Evolutionary conservation across 768 basidiomycete genomes (phyloP), one percentile per base, ranked within the genome.

Genomic region (Heimioporus sp.): DNA sequence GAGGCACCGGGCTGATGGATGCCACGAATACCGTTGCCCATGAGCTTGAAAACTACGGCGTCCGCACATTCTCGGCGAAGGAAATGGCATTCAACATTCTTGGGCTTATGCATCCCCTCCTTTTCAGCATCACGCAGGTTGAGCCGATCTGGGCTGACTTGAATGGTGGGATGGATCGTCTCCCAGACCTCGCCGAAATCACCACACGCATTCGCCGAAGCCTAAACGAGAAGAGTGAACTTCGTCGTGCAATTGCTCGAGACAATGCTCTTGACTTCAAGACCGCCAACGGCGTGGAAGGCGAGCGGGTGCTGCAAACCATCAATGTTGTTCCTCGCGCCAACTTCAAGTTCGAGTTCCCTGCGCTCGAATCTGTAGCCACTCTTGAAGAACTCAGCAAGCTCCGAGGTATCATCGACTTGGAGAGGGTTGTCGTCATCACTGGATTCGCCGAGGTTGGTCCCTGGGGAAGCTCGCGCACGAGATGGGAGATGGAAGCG

Each of bases 81-180:
- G 97, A 99, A 74, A 99, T 98, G 97, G 95, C 97, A 0, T 99
- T 99, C 84, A 99, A 99, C 73, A 93, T 99, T 63, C 87, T 99
- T 49, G 96, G 97, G 54, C 80, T 99, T 45, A 98, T 99, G 96
- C 97, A 99, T 66, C 97, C 97, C 40, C 84, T 98, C 7, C 81
- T 99, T 48, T 98, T 98, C 83, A 97, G 96, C 71, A 96, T 99
- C 65, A 97, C 96, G 11, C 97, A 99, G 69, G 95, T 98, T 42
- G 96, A 99, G 68, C 96, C 97, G 10, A 95, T 98, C 66, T 98
- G 97, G 97, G 97, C 96, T 49, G 97, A 98, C 68, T 78, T 98
- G 56, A 97, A 95, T 60, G 96, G 96, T 62, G 96, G 95, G 32
- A 98, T 98, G 94, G 95, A 97, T 73, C 91, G 91, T 55, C 80